These are phyloP conservation scores for Termitomyces sp. DNA, from an alignment of 768 basidiomycete genomes.

Conservation along the genomic window DNA sequence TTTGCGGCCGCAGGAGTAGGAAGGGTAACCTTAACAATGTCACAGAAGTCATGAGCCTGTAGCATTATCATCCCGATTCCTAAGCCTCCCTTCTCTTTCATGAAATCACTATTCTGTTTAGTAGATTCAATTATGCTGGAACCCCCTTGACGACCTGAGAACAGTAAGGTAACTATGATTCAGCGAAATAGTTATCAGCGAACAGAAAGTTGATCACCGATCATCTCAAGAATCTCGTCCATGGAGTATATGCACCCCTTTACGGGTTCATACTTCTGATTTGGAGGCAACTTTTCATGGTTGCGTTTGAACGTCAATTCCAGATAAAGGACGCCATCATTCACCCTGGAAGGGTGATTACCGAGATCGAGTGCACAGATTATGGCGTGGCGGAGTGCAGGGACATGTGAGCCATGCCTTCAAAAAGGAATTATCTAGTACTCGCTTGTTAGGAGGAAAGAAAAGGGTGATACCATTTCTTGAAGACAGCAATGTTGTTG, in stretches of 20 bases:
- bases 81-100: neutral
- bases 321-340: neutral
- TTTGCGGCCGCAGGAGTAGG: slow-evolving; percentile 18
- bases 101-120: neutral
- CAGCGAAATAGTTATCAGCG: too few relatives aligned
- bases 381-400: neutral
- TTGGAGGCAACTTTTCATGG: neutral
- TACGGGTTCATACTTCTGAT: neutral
- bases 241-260: slow-evolving; percentile 12
- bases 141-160: neutral
- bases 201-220: neutral
- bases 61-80: neutral
- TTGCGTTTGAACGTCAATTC: neutral
- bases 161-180: neutral
- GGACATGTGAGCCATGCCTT: neutral
- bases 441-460: neutral
- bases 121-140: neutral
- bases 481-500: neutral
- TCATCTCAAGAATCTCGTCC: slow-evolving; percentile 20
- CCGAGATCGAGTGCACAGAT: neutral
- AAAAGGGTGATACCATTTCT: neutral
- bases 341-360: neutral
- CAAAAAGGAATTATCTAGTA: neutral
- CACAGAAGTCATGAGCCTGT: slow-evolving; percentile 19
- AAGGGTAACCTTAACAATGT: slow-evolving; percentile 23